Evolutionary conservation across 1,284 basidiomycete genomes (phyloP).

Genomic region (Ustilago crameri): DNA sequence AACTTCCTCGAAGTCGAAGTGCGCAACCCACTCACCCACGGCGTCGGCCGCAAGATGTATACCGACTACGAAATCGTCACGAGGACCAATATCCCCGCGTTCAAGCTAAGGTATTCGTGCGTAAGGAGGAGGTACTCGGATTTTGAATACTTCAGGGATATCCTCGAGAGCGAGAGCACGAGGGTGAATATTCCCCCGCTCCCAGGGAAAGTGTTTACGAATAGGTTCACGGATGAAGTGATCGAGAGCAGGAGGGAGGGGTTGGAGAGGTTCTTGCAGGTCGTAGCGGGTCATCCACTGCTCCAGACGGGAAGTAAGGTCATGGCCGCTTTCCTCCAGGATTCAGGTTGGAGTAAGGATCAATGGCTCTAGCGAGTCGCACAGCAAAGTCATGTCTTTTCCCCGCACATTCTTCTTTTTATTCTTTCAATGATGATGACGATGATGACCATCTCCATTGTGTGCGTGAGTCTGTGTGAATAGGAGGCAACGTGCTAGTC

Average conservation of each 20-base stretch:
- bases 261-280: conserved; percentile 91
- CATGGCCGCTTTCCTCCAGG: conserved; percentile 91
- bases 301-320: conserved; percentile 99
- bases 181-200: conserved; percentile 96
- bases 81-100: conserved; percentile 98
- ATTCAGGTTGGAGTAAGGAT: conserved; percentile 66
- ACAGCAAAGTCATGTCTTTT: background rate
- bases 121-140: conserved; percentile 96
- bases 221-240: conserved; percentile 93
- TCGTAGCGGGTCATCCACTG: conserved; percentile 95
- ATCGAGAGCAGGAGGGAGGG: conserved; percentile 93
- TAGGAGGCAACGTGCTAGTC: conserved; percentile 9
- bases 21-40: conserved; percentile 94
- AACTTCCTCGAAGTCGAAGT: conserved; percentile 99
- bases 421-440: too few relatives aligned
- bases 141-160: conserved; percentile 98
- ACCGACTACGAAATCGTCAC: conserved; percentile 99
- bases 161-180: conserved; percentile 94
- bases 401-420: background rate
- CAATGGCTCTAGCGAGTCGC: conserved; percentile 39
- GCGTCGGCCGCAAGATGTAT: conserved; percentile 84
- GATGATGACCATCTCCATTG: background rate
- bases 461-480: background rate
- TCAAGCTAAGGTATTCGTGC: conserved; percentile 92
- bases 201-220: conserved; percentile 81